These are phyloP conservation scores for Naganishia friedmannii DNA, from an alignment of 768 basidiomycete genomes.

Conservation along the genomic window DNA sequence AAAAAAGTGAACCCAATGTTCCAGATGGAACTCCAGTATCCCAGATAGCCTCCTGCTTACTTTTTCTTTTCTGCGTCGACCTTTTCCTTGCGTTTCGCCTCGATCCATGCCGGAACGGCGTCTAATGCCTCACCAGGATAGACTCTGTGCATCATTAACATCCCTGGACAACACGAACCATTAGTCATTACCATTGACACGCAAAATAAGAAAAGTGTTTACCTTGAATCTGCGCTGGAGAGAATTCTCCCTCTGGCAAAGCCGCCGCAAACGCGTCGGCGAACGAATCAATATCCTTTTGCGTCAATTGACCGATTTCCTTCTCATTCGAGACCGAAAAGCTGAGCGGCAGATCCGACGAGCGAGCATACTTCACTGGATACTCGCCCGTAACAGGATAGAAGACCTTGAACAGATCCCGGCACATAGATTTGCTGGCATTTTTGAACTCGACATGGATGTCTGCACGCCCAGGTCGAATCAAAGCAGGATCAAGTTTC, in stretches of 20 bases:
- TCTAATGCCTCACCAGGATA: constrained; percentile 25
- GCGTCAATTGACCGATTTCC: background rate
- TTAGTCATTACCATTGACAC: background rate
- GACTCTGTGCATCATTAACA: constrained; percentile 27
- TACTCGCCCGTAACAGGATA: constrained; percentile 54
- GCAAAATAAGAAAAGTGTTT: constrained; percentile 57
- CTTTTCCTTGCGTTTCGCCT: constrained; percentile 14
- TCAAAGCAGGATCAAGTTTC: constrained; percentile 80
- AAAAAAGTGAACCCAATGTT: background rate
- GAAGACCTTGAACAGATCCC: constrained; percentile 72
- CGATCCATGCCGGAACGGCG: constrained; percentile 8
- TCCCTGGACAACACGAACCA: constrained; percentile 7
- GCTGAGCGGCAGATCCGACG: background rate
- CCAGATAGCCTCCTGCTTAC: background rate
- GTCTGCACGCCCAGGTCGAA: constrained; percentile 89
- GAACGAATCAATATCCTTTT: constrained; percentile 50
- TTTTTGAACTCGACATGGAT: constrained; percentile 73
- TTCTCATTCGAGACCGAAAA: background rate
- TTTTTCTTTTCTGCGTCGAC: constrained; percentile 7
- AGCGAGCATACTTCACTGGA: background rate
- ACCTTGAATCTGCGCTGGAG: constrained; percentile 82
- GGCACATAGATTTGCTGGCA: constrained; percentile 71
- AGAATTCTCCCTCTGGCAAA: constrained; percentile 80
- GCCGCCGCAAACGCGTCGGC: constrained; percentile 60
- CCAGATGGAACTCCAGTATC: background rate